Conservation (phyloP, 345 rosid genomes). For the Psidium guajava region DNA sequence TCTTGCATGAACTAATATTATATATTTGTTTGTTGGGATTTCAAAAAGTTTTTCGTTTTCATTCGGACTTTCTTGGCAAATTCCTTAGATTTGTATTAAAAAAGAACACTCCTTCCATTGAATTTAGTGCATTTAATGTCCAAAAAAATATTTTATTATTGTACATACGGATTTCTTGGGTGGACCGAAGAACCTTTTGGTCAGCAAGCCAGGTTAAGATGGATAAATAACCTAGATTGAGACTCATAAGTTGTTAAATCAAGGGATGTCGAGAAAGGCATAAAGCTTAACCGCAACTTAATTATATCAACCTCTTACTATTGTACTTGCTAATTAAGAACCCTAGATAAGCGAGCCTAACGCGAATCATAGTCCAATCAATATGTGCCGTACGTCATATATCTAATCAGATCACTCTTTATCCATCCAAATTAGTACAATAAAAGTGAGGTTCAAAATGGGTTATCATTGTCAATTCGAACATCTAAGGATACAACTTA, state of each 20-base stretch:
- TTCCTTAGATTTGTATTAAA: too few species aligned
- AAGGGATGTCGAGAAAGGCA: neutral
- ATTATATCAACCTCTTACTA: neutral
- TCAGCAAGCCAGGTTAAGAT: neutral
- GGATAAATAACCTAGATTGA: neutral
- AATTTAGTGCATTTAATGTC: too few species aligned
- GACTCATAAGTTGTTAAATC: neutral
- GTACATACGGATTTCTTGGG: neutral
- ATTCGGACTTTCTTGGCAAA: too few species aligned
- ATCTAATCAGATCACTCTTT: neutral
- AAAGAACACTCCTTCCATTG: too few species aligned
- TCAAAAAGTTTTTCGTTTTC: too few species aligned
- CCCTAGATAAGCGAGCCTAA: neutral
- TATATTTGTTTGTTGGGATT: neutral
- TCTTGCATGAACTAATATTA: neutral
- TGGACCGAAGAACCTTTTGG: neutral
- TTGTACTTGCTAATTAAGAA: neutral
- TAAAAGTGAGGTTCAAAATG: neutral
- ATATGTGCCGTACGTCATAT: neutral
- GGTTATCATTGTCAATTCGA: rapidly evolving
- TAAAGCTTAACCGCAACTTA: neutral
- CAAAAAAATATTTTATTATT: neutral
- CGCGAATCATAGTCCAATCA: rapidly evolving
- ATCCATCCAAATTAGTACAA: rapidly evolving
- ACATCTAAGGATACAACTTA: neutral